Conservation (phyloP, 495 filamentous ascomycete genomes). For the Penicillium paxilli region DNA sequence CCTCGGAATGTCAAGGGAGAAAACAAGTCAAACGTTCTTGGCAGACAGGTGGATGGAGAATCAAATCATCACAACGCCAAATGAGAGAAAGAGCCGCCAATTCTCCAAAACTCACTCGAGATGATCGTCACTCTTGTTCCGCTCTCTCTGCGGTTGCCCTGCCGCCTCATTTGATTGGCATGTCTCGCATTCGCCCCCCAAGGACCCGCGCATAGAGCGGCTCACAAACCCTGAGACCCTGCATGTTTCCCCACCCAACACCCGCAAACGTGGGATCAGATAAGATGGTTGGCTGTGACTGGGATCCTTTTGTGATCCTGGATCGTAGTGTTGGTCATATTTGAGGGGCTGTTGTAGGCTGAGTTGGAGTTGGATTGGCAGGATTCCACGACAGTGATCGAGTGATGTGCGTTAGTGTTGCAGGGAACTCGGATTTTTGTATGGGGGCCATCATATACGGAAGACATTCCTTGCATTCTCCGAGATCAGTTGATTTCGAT, state of each 20-base stretch:
- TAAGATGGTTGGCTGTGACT: neutral
- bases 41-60: neutral
- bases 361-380: neutral
- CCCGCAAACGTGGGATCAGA: neutral
- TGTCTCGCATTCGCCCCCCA: neutral
- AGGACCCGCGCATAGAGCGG: neutral
- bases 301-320: neutral
- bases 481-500: neutral
- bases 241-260: neutral
- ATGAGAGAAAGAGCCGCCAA: neutral
- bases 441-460: neutral
- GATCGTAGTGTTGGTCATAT: neutral
- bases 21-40: neutral
- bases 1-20: constrained; percentile 6
- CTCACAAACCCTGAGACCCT: neutral
- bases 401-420: neutral
- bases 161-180: neutral
- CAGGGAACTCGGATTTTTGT: neutral
- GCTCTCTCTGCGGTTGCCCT: neutral
- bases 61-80: neutral
- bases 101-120: neutral
- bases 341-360: too few species aligned
- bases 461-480: neutral
- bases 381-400: neutral
- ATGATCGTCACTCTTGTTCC: neutral